Evolutionary conservation across 1,139 yeast genomes (phyloP), one percentile per base, ranked within the genome.

Genomic region (Candida sojae): DNA sequence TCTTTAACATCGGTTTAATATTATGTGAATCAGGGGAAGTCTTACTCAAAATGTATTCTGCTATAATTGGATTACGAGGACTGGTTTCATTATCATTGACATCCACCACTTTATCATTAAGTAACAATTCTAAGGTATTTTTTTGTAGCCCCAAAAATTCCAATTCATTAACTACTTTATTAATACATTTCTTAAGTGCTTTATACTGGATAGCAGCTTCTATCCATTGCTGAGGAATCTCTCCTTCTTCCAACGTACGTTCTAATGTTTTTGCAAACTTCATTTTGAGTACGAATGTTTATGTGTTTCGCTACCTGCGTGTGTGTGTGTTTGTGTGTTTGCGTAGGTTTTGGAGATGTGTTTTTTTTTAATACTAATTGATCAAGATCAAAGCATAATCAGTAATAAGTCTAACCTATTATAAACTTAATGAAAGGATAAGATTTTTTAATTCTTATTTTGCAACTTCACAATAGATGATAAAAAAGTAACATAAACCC

Each of bases 181-280:
- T 79, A 51, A 86, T 84, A 51, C 83, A 75, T 61, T 86, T 86
- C 62, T 86, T 86, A 46, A 86, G 67, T 1, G 83, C 77, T 59
- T 86, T 86, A 63, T 86, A 86, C 57, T 85, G 87, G 46, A 86
- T 86, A 23, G 91, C 89, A 4, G 83, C 80, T 34, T 75, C 79
- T 0, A 80, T 70, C 93, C 93, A 86, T 37, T 83, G 86, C 37
- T 73, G 76, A 3, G 93, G 93, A 33, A 86, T 71, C 5, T 79
- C 77, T 42, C 83, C 86, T 49, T 80, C 84, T 32, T 71, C 73
- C 29, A 86, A 71, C 2, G 83, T 77, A 56, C 83, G 83, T 59
- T 86, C 85, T 51, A 85, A 79, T 5, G 80, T 77, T 62, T 86
- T 86, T 6, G 89, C 92, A 63, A 86, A 86, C 74, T 86, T 86